These are phyloP conservation scores for Excoecaria agallocha DNA, from an alignment of 345 rosid genomes.

Conservation along the genomic window DNA sequence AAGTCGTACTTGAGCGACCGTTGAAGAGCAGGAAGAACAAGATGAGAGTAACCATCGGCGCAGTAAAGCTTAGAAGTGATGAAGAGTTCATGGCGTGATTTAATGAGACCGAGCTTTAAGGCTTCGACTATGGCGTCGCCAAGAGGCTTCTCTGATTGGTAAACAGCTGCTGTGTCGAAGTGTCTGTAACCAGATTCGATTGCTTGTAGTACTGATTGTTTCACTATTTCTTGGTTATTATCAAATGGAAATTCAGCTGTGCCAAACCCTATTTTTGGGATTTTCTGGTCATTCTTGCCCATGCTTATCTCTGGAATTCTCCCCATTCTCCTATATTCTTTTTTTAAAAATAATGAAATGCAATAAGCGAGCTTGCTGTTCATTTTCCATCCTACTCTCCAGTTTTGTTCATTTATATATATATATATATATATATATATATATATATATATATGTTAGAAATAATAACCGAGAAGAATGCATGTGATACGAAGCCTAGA, in stretches of 20 bases:
- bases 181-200: slow-evolving; percentile 59
- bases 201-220: slow-evolving; percentile 23
- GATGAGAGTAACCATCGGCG: slow-evolving; percentile 49
- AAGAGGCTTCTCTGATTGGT: slow-evolving; percentile 46
- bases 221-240: background rate
- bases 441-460: too few species aligned
- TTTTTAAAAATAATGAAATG: too few species aligned
- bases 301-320: background rate
- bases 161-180: slow-evolving; percentile 64
- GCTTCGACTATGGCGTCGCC: slow-evolving; percentile 58
- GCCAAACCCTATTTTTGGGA: background rate
- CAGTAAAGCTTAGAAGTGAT: slow-evolving; percentile 64
- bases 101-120: slow-evolving; percentile 33
- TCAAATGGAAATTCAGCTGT: background rate
- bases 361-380: too few species aligned
- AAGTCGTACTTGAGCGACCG: slow-evolving; percentile 26
- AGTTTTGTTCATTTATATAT: too few species aligned
- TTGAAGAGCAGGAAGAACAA: slow-evolving; percentile 47
- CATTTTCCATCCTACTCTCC: too few species aligned
- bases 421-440: too few species aligned
- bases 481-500: too few species aligned
- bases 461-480: too few species aligned
- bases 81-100: slow-evolving; percentile 48
- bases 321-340: background rate
- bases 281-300: too few species aligned